These are phyloP conservation scores for Brassica incana DNA, from an alignment of 345 rosid species.

Conservation along the genomic window DNA sequence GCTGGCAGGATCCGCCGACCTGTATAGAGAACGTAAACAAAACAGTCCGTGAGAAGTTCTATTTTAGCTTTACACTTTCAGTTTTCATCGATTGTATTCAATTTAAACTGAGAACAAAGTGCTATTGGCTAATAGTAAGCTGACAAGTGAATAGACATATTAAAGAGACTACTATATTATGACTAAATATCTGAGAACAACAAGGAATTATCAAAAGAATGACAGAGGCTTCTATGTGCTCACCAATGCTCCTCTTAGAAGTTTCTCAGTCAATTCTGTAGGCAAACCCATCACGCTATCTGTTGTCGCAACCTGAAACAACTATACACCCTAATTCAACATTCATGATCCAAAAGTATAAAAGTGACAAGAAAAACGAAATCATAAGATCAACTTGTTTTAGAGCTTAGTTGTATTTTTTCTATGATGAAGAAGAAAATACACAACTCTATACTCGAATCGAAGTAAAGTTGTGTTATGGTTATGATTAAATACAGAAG, in stretches of 20 bases:
- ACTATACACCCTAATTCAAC: background rate
- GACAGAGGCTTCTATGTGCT: background rate
- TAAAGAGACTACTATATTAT: too few relatives aligned
- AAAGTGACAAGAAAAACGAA: background rate
- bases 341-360: slow-evolving; percentile 23
- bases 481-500: background rate
- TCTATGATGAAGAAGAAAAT: background rate
- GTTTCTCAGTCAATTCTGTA: background rate
- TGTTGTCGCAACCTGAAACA: background rate
- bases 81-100: too few relatives aligned
- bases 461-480: background rate
- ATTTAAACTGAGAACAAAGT: too few relatives aligned
- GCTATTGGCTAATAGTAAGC: too few relatives aligned
- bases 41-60: too few relatives aligned
- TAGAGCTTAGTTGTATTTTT: background rate
- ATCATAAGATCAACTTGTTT: background rate
- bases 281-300: background rate
- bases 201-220: too few relatives aligned
- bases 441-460: background rate
- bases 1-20: too few relatives aligned
- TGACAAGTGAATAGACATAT: too few relatives aligned
- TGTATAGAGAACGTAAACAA: too few relatives aligned
- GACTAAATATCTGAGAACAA: too few relatives aligned
- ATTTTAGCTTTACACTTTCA: too few relatives aligned
- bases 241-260: background rate